phyloP scores from a whole-genome alignment of 179 eudicot genomes.

The Sideroxylon spinosum region DNA sequence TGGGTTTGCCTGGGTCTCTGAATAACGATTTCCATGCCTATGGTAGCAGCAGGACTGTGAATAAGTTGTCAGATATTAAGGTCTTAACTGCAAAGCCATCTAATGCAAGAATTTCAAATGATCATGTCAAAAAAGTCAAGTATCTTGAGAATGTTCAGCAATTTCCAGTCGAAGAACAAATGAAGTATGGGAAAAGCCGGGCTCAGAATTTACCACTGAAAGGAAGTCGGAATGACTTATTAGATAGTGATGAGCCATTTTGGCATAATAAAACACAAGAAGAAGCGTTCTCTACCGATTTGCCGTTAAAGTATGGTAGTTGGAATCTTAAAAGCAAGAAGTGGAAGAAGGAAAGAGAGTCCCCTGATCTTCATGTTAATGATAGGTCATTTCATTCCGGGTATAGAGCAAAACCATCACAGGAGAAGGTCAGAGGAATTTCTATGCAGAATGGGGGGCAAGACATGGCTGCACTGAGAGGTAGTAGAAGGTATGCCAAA shows the following conservation, averaged over 20 bases:
- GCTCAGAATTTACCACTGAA: slow-evolving; percentile 33
- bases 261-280: slow-evolving; percentile 41
- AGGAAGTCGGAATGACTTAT: slow-evolving; percentile 41
- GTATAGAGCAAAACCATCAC: slow-evolving; percentile 33
- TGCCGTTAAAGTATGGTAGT: slow-evolving; percentile 36
- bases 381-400: slow-evolving; percentile 36
- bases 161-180: slow-evolving; percentile 41
- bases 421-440: slow-evolving; percentile 33
- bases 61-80: slow-evolving; percentile 74
- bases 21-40: slow-evolving; percentile 36
- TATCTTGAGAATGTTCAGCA: slow-evolving; percentile 34
- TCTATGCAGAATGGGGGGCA: slow-evolving; percentile 47
- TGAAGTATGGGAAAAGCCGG: slow-evolving; percentile 38
- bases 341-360: slow-evolving; percentile 39
- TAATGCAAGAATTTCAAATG: slow-evolving; percentile 40
- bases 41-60: slow-evolving; percentile 54
- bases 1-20: slow-evolving; percentile 32
- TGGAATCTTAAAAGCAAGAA: slow-evolving; percentile 38
- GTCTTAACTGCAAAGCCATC: slow-evolving; percentile 74
- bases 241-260: slow-evolving; percentile 38
- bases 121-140: slow-evolving; percentile 42
- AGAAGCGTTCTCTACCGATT: slow-evolving; percentile 35
- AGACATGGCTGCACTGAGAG: slow-evolving; percentile 31
- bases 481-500: slow-evolving; percentile 31
- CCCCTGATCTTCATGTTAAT: slow-evolving; percentile 35